These are phyloP conservation scores for Dioszegia aurantiaca DNA, from an alignment of 768 basidiomycete species.

Conservation along the genomic window DNA sequence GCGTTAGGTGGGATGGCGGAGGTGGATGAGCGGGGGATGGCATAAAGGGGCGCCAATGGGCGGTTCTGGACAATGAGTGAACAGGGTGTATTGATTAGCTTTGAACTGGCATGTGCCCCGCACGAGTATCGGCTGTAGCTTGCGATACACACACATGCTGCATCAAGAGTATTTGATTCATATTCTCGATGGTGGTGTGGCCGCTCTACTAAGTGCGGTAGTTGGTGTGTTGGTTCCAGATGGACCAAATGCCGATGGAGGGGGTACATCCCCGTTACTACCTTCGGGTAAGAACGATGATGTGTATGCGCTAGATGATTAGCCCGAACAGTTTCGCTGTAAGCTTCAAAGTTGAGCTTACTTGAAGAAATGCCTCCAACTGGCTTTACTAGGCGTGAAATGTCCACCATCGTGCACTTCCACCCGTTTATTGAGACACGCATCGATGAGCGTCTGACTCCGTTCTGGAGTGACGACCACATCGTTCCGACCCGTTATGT, in stretches of 20 bases:
- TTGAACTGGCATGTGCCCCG: too few species aligned
- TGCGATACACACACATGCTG: background rate
- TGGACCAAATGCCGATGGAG: constrained; percentile 38
- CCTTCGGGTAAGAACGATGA: constrained; percentile 46
- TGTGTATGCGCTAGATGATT: constrained; percentile 41
- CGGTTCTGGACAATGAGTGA: background rate
- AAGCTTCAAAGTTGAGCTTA: constrained; percentile 18
- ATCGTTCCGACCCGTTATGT: constrained; percentile 47
- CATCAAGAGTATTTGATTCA: background rate
- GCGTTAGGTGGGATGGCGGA: constrained; percentile 12
- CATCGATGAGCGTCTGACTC: constrained; percentile 38
- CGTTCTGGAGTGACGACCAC: constrained; percentile 47
- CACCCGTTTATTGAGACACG: constrained; percentile 38
- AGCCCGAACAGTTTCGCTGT: background rate
- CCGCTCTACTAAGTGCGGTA: constrained; percentile 8
- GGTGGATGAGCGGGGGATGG: background rate
- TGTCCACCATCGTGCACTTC: constrained; percentile 50
- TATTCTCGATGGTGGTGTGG: background rate
- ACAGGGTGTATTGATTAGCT: background rate
- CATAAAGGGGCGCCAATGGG: too few species aligned
- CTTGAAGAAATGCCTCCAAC: constrained; percentile 46
- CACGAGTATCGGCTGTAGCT: too few species aligned
- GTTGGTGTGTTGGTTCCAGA: constrained; percentile 33
- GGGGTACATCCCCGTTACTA: constrained; percentile 41
- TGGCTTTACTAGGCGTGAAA: constrained; percentile 46